phyloP scores from a whole-genome alignment of 1,284 basidiomycete species.

The Trichosporon faecale region DNA sequence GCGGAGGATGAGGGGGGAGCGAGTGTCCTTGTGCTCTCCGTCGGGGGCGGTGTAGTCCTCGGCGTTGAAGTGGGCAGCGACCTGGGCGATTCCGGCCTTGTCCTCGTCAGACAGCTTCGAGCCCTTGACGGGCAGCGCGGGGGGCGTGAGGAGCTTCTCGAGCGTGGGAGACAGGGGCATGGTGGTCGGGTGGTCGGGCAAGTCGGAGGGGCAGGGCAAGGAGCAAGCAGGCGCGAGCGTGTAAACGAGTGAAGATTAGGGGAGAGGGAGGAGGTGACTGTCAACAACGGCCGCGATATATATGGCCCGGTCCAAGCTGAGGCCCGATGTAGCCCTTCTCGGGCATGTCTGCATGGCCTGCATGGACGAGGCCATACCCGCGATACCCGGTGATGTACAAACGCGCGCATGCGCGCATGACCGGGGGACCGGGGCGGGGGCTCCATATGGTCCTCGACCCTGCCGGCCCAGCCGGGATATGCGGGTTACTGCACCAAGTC shows the following conservation, averaged over 20 bases:
- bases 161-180: not conserved
- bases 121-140: not conserved
- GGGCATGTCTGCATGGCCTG: not conserved
- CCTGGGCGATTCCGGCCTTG: constrained; percentile 9
- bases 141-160: constrained; percentile 5
- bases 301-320: not conserved
- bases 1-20: constrained; percentile 28
- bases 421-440: not conserved
- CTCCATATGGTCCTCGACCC: not conserved
- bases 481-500: not conserved
- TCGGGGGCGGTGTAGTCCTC: constrained; percentile 29
- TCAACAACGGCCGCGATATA: not conserved
- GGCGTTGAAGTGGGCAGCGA: constrained; percentile 34
- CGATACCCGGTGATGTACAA: not conserved
- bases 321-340: not conserved
- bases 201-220: not conserved
- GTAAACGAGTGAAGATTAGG: too few relatives aligned
- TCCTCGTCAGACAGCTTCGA: not conserved
- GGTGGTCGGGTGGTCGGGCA: not conserved
- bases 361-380: not conserved
- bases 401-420: not conserved
- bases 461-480: not conserved
- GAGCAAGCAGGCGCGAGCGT: not conserved
- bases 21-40: constrained; percentile 23
- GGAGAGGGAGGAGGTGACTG: not conserved